Evolutionary conservation across 768 basidiomycete genomes (phyloP), one percentile per base, ranked within the genome.

Genomic region (Trametes villosa): DNA sequence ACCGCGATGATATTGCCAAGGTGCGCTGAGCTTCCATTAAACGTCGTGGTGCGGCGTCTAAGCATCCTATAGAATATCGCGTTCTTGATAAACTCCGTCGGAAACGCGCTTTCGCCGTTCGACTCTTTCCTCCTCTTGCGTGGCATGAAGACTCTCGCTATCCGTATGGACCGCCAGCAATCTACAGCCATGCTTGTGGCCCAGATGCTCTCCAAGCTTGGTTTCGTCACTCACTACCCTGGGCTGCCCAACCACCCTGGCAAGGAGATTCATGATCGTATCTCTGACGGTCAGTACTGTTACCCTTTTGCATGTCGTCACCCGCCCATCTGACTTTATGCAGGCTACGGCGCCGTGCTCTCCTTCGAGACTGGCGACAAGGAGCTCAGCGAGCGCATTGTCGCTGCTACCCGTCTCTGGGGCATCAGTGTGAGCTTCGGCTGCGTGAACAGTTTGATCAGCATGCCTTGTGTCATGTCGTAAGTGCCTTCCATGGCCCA

Each of bases 401-500:
- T 99, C 9, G 96, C 90, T 6, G 91, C 88, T 0, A 92, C 97
- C 15, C 83, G 94, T 53, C 78, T 99, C 27, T 99, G 96, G 96
- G 93, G 96, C 20, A 98, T 99, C 70, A 94, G 91, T 63, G 97
- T 99, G 68, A 95, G 93, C 72, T 99, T 99, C 70, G 97, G 97
- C 31, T 95, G 92, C 66, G 96, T 99, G 62, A 99, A 99, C 78
- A 94, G 92, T 70, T 74, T 99, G 73, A 98, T 98, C 76, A 94
- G 92, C 65, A 98, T 99, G 96, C 97, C 97, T 36, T 98, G 97
- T 73, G 87, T 94, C 68, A 98, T 99, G 97, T 97, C 95, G 96
- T 98, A 75, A 78, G 96, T 91, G 6, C 34, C 30, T 40, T 34
- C 55, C 13, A 24, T 64, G 9, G n/a, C n/a, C 54, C 59, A 27